Conservation (phyloP, 495 filamentous ascomycete genomes). For the Letharia columbiana region DNA sequence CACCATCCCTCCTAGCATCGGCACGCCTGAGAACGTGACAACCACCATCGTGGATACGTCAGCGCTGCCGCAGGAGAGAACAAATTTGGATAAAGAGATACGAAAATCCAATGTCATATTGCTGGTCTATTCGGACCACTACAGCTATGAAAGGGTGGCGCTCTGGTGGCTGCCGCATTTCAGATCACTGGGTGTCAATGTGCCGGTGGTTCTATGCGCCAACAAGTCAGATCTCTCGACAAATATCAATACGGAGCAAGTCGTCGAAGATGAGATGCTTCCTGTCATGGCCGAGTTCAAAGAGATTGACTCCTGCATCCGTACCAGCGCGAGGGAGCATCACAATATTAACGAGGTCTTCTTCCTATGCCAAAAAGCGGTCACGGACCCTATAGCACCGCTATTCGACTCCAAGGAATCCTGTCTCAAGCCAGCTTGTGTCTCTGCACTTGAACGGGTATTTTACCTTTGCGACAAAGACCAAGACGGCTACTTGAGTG, state of each 20-base stretch:
- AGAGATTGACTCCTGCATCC: slow-evolving; percentile 95
- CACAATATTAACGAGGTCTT: slow-evolving; percentile 96
- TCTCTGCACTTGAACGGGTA: slow-evolving; percentile 75
- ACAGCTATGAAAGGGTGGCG: slow-evolving; percentile 95
- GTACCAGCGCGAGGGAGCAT: slow-evolving; percentile 88
- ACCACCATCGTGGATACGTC: slow-evolving; percentile 96
- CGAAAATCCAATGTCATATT: slow-evolving; percentile 94
- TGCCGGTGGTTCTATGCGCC: slow-evolving; percentile 93
- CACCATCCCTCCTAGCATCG: slow-evolving; percentile 79
- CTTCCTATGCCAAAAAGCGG: slow-evolving; percentile 96
- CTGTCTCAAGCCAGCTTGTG: slow-evolving; percentile 76
- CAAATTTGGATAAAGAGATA: slow-evolving; percentile 81
- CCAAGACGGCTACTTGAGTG: slow-evolving; percentile 87
- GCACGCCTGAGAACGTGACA: slow-evolving; percentile 88
- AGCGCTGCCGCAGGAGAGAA: slow-evolving; percentile 84
- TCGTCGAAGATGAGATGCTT: slow-evolving; percentile 94
- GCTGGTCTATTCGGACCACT: slow-evolving; percentile 96
- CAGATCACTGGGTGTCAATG: slow-evolving; percentile 91
- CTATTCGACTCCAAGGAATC: slow-evolving; percentile 93
- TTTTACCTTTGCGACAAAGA: slow-evolving; percentile 96
- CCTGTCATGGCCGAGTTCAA: slow-evolving; percentile 98
- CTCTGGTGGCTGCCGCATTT: slow-evolving; percentile 98
- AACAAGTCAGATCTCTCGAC: slow-evolving; percentile 85
- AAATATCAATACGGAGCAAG: slow-evolving; percentile 62
- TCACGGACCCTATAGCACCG: slow-evolving; percentile 93